Base-by-base conservation (phyloP, 2,329 filamentous ascomycete genomes). In the Nemania abortiva region DNA sequence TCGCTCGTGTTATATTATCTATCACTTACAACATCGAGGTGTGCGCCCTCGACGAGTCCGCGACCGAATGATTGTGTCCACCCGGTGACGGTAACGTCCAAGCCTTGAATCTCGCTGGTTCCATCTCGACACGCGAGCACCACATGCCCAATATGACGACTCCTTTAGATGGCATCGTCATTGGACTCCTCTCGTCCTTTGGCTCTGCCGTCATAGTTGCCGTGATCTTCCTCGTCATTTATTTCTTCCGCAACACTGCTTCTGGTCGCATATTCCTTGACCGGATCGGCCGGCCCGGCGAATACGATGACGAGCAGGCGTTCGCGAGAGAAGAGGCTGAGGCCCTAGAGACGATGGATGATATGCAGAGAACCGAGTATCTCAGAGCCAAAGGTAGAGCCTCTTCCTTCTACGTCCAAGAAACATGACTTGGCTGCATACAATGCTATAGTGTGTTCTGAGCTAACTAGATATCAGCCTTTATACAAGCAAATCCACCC, bases 261-360 rank as follows among this genome's bases (percentile, higher is more conserved):
- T 91, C 91, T 59, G 95, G 95, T 52, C 90, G 95, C 74, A 98
- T 99, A 78, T 89, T 98, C 72, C 88, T 99, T 74, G 96, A 99
- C 83, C 91, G 95, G 72, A 91, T 99, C 80, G 94, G 94, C 54
- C 88, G 95, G 69, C 96, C 96, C 0, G 96, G 96, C 76, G 96
- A 98, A 82, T 99, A 94, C 81, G 96, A 99, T 79, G 96, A 99
- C 82, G 96, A 98, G 81, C 95, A 98, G 83, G 93, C 94, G 11
- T 98, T 97, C 83, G 87, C 91, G 72, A 90, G 93, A 78, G 96
- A 98, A 81, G 96, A 99, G 88, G 94, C 93, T 42, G 94, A 98
- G 81, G 96, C 96, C 67, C 83, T 99, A 79, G 95, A 97, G 84
- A 88, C 89, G 66, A 99, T 99, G 96, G 95, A 98, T 79, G 96